Evolutionary conservation across 768 basidiomycete species (phyloP).

Genomic region (Rickenella mellea): DNA sequence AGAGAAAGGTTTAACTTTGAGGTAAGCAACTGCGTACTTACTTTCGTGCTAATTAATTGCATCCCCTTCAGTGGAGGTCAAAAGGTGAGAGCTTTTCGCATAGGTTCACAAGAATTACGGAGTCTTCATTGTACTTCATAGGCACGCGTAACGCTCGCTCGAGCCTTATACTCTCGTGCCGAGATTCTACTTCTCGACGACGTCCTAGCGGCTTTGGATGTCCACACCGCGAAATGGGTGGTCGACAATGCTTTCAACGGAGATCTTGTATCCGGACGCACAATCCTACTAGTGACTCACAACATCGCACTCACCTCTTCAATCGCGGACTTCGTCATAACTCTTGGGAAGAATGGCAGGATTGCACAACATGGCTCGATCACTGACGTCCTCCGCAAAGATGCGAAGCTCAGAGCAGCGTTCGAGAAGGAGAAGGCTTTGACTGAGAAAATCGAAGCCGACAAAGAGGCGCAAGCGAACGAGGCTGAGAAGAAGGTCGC

Average conservation of each 20-base stretch:
- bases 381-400: slow-evolving; percentile 5
- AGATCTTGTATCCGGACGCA: slow-evolving; percentile 37
- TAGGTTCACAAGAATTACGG: too few relatives aligned
- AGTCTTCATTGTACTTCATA: too few relatives aligned
- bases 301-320: slow-evolving; percentile 10
- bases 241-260: slow-evolving; percentile 41
- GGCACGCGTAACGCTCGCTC: slow-evolving; percentile 26
- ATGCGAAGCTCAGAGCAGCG: neutral
- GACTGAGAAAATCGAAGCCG: too few relatives aligned
- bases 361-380: slow-evolving; percentile 7
- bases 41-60: neutral
- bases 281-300: slow-evolving; percentile 33
- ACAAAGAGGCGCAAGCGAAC: too few relatives aligned
- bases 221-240: slow-evolving; percentile 42
- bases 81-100: slow-evolving; percentile 18
- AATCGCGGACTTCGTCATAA: slow-evolving; percentile 12
- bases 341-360: slow-evolving; percentile 8
- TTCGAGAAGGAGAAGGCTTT: neutral
- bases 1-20: slow-evolving; percentile 37
- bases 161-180: slow-evolving; percentile 26
- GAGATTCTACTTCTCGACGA: slow-evolving; percentile 27
- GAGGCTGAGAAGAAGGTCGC: slow-evolving; percentile 4
- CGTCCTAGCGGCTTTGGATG: slow-evolving; percentile 26
- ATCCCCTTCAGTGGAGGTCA: slow-evolving; percentile 27
- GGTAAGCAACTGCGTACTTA: neutral